Evolutionary conservation across 805 yeast genomes (phyloP).

Genomic region (Torulaspora franciscae): DNA sequence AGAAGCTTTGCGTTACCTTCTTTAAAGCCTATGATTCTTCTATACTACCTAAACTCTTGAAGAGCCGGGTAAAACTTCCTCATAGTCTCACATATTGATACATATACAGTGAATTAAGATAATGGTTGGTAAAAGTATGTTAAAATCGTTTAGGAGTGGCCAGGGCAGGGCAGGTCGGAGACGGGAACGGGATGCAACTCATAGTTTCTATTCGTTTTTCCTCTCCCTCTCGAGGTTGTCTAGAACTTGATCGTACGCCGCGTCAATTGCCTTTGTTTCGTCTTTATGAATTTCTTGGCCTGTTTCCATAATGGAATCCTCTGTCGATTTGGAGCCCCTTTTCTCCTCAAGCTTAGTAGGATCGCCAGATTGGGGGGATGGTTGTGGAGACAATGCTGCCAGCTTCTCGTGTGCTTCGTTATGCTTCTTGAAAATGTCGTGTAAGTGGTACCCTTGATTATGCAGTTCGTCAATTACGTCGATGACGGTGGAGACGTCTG

Average conservation of each 20-base stretch:
- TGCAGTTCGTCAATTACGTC: slow-evolving; percentile 39
- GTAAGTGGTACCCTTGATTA: slow-evolving; percentile 39
- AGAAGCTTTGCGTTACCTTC: not conserved
- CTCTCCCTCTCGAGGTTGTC: slow-evolving; percentile 36
- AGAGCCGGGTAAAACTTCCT: not conserved
- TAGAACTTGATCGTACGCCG: slow-evolving; percentile 41
- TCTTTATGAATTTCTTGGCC: slow-evolving; percentile 9
- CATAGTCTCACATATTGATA: not conserved
- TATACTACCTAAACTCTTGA: not conserved
- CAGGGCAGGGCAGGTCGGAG: not conserved
- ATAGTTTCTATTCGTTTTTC: slow-evolving; percentile 2
- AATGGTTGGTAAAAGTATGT: not conserved
- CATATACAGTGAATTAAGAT: not conserved
- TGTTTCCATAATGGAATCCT: not conserved
- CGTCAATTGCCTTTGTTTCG: slow-evolving; percentile 33
- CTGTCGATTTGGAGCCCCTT: not conserved
- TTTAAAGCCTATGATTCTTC: not conserved
- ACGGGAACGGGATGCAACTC: not conserved
- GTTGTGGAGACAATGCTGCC: slow-evolving; percentile 8
- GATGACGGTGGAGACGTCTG: slow-evolving; percentile 39
- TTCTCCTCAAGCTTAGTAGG: not conserved
- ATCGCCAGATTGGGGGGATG: slow-evolving; percentile 1
- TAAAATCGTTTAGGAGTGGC: not conserved
- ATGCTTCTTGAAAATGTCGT: slow-evolving; percentile 35
- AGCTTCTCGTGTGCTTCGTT: slow-evolving; percentile 8